These are phyloP conservation scores for Xylariaceae sp. DNA, from an alignment of 2,329 filamentous ascomycete species.

Conservation along the genomic window DNA sequence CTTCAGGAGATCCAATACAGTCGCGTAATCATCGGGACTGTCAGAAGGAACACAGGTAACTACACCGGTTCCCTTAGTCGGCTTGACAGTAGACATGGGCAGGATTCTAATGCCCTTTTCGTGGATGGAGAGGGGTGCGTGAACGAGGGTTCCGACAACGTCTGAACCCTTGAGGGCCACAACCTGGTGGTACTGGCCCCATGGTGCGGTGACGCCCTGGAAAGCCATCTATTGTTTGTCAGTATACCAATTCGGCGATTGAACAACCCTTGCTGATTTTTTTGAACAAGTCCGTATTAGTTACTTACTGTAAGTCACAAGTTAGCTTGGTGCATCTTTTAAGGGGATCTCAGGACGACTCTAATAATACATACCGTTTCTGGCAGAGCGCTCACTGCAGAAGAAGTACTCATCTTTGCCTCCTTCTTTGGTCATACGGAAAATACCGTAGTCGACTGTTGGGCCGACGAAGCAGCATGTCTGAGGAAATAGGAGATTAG, in stretches of 20 bases:
- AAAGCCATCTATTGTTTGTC: conserved; percentile 63
- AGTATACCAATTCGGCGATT: background rate
- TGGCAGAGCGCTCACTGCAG: conserved; percentile 75
- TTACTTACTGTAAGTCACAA: conserved; percentile 6
- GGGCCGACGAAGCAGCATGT: conserved; percentile 93
- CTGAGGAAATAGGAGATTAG: conserved; percentile 14
- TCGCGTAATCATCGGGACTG: conserved; percentile 92
- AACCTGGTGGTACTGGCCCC: conserved; percentile 56
- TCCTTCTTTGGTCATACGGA: conserved; percentile 43
- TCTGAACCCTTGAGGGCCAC: conserved; percentile 71
- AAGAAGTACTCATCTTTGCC: conserved; percentile 71
- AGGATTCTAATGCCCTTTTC: conserved; percentile 79
- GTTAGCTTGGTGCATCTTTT: background rate
- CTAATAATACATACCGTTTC: conserved; percentile 49
- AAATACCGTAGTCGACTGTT: conserved; percentile 82
- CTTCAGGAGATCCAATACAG: conserved; percentile 79
- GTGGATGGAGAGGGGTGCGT: conserved; percentile 84
- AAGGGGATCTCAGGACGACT: background rate
- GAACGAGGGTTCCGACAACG: conserved; percentile 80
- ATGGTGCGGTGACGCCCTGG: conserved; percentile 70
- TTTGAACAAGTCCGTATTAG: background rate
- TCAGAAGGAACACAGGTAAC: conserved; percentile 95
- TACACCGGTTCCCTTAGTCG: conserved; percentile 92
- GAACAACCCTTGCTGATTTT: background rate
- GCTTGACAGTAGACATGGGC: conserved; percentile 90